phyloP scores from a whole-genome alignment of 2,329 filamentous ascomycete genomes.

The Diaporthe sp. region DNA sequence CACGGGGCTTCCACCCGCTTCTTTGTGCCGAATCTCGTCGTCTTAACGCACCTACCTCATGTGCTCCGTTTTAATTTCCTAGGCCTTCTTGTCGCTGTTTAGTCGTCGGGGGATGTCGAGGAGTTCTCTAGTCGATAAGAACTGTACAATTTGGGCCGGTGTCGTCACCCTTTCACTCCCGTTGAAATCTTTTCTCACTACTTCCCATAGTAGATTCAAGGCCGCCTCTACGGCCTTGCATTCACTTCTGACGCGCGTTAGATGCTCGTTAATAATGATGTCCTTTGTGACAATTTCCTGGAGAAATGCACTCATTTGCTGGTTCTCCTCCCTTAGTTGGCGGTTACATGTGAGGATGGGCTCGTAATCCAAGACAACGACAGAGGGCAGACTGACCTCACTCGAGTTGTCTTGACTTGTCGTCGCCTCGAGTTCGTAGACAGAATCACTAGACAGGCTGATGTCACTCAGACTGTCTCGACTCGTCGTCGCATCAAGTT shows the following conservation, averaged over 20 bases:
- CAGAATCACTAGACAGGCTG: neutral
- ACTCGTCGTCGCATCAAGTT: neutral
- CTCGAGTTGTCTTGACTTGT: neutral
- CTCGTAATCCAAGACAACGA: neutral
- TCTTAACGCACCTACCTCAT: neutral
- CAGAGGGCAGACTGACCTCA: constrained; percentile 8
- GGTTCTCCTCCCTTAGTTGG: neutral
- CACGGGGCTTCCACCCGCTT: neutral
- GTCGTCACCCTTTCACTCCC: constrained; percentile 3
- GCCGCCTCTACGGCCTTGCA: neutral
- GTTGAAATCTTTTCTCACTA: neutral
- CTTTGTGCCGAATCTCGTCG: neutral
- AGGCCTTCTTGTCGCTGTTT: neutral
- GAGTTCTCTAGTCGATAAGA: neutral
- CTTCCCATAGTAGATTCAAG: constrained; percentile 18
- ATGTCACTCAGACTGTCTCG: neutral
- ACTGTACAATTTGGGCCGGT: constrained; percentile 23
- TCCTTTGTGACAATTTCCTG: constrained; percentile 22
- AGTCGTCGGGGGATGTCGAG: neutral
- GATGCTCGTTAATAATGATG: constrained; percentile 11
- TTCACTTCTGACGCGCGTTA: constrained; percentile 3
- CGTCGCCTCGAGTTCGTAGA: constrained; percentile 11
- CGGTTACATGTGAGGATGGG: neutral
- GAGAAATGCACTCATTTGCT: neutral
- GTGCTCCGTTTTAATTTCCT: neutral